Evolutionary conservation across 371 early-diverging fungal genomes (phyloP), one percentile per base, ranked within the genome.

Genomic region (Smittium mucronatum): DNA sequence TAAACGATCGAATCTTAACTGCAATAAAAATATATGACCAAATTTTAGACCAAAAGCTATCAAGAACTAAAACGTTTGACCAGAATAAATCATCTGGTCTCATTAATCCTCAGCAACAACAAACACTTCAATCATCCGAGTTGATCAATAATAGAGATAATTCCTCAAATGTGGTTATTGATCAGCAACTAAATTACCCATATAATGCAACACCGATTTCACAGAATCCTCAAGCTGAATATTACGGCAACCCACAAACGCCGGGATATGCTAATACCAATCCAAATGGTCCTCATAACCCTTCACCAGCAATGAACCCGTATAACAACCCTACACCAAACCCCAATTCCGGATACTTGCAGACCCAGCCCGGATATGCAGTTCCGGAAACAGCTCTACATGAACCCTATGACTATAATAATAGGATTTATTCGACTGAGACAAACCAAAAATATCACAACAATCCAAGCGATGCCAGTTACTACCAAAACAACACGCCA

Each of bases 21-120:
- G 90, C 91, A 29, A 83, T 90, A 28, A 88, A 83, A 72, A 81
- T 87, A 32, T 94, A 94, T 67, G 94, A 94, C 74, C 84, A 82
- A 63, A 72, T 94, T 5, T 61, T 81, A 57, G 79, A 78, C 70
- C 78, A 78, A 69, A 71, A 77, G 28, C 65, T 81, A 69, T 36
- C 36, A 61, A 25, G 16, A 16, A 34, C 32, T 30, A 29, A 67
- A 67, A 5, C 63, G n/a, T 61, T 30, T 61, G 63, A 47, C 21
- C 47, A 47, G 21, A 11, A 11, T 47, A 47, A 47, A 5, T 11
- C 47, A 47, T n/a, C n/a, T n/a, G n/a, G n/a, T n/a, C n/a, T n/a
- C n/a, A 47, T 11, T 21, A 11, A 5, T 21, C 47, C 47, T 47
- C 47, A 47, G 5, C 47, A 47, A 21, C 47, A 11, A 11, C 21